These are phyloP conservation scores for Globisporangium uncinulatum DNA, from an alignment of 352 stramenopile species.

Conservation along the genomic window DNA sequence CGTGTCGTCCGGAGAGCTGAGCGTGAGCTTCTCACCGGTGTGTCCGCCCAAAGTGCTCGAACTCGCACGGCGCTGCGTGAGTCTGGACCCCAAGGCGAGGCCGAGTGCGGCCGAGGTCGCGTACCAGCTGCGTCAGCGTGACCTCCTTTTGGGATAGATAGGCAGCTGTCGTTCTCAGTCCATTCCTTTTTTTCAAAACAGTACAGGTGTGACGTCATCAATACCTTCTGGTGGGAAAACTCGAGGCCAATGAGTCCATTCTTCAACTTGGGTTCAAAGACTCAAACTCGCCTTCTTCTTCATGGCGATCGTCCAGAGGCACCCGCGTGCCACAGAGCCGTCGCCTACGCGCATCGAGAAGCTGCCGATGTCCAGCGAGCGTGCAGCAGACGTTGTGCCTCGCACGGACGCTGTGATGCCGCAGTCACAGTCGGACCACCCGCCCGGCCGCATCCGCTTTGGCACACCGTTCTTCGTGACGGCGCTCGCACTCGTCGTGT, in stretches of 20 bases:
- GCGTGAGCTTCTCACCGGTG: slow-evolving; percentile 29
- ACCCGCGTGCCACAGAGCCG: background rate
- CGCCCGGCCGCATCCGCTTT: slow-evolving; percentile 4
- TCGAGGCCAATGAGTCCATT: background rate
- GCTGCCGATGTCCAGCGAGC: background rate
- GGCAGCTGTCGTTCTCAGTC: background rate
- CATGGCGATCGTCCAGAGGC: slow-evolving; percentile 8
- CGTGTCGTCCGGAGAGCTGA: slow-evolving; percentile 35
- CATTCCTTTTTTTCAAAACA: too few species aligned
- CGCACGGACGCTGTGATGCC: background rate
- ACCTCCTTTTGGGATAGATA: slow-evolving; percentile 33
- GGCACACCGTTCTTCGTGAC: slow-evolving; percentile 5
- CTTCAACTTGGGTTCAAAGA: background rate
- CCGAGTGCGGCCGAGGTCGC: slow-evolving; percentile 48
- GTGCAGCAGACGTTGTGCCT: background rate
- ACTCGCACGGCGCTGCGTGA: slow-evolving; percentile 48
- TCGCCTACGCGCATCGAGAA: background rate
- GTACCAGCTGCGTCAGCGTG: slow-evolving; percentile 51
- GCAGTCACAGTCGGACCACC: background rate
- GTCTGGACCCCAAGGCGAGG: slow-evolving; percentile 41
- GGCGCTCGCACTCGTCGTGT: slow-evolving; percentile 17
- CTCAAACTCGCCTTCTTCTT: background rate
- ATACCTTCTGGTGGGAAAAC: too few species aligned
- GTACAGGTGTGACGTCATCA: background rate
- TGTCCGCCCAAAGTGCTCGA: slow-evolving; percentile 40